Base-by-base conservation (phyloP, 108 stramenopile genomes). In the Cylindrotheca fusiformis region DNA sequence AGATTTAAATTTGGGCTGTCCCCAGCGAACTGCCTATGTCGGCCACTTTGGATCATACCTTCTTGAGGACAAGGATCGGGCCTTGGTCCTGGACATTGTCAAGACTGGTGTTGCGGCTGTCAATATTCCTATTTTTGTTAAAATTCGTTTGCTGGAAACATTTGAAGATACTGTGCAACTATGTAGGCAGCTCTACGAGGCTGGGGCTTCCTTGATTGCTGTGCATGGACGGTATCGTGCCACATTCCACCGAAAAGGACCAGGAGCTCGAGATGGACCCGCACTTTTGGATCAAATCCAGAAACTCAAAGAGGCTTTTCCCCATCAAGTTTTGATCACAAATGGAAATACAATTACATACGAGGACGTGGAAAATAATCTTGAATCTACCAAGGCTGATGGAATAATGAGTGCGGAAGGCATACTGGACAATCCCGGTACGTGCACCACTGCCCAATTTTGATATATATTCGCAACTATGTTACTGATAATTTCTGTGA, bases 361-460 rank as follows among this genome's bases (percentile, higher is more conserved):
- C 58, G 79, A 88, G 4, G 93, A 97, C 67, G 90, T 90, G 6
- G 70, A 72, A 2, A 28, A 66, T 10, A 95, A 93, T 61, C 52
- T 84, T 32, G 61, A 82, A 60, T 2, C 33, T 2, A 97, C 96
- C 2, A 62, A 63, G 0, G 91, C 94, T 3, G 86, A 92, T 68
- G 96, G 96, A 2, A 75, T 95, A 22, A 97, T 97, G 96, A 85
- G 79, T 66, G 96, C 96, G 0, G 96, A 97, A 57, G 96, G 94
- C 4, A 82, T 97, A 17, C 52, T 97, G 44, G 84, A 97, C 63
- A 80, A 97, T 85, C 96, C 96, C 3, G n/a, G n/a, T n/a, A n/a
- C n/a, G n/a, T n/a, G n/a, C n/a, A n/a, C n/a, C n/a, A n/a, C n/a
- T n/a, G n/a, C n/a, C n/a, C n/a, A n/a, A n/a, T n/a, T n/a, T n/a